Evolutionary conservation across 2,329 filamentous ascomycete species (phyloP).

Genomic region (Arthrobotrys conoides): DNA sequence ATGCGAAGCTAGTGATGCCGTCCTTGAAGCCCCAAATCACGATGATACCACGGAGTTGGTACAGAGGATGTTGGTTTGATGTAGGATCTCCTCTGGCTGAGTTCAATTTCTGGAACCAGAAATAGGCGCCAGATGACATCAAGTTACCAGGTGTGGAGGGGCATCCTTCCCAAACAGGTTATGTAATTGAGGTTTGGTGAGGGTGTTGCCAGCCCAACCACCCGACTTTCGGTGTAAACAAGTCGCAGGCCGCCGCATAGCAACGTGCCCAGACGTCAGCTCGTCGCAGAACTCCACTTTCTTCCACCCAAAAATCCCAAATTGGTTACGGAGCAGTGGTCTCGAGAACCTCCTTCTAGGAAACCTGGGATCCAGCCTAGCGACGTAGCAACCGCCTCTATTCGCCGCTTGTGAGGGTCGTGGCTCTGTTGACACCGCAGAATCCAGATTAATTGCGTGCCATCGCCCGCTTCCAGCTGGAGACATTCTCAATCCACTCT

Average conservation of each 20-base stretch:
- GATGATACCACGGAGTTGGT: not conserved
- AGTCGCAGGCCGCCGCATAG: constrained; percentile 31
- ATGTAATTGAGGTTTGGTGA: constrained; percentile 31
- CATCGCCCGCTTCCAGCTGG: constrained; percentile 48
- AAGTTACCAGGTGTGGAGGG: not conserved
- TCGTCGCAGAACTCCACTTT: constrained; percentile 40
- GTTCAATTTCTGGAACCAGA: not conserved
- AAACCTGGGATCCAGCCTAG: constrained; percentile 12
- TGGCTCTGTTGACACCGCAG: constrained; percentile 47
- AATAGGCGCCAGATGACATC: constrained; percentile 29
- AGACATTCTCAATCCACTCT: constrained; percentile 30
- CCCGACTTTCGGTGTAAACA: constrained; percentile 43
- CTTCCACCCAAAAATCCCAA: constrained; percentile 4
- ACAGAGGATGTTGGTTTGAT: constrained; percentile 1
- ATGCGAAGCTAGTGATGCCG: not conserved
- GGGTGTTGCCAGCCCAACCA: constrained; percentile 58
- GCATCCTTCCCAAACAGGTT: constrained; percentile 32
- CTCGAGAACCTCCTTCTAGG: constrained; percentile 5
- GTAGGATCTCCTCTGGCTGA: not conserved
- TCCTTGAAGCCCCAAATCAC: not conserved
- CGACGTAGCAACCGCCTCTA: constrained; percentile 52
- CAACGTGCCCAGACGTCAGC: constrained; percentile 36
- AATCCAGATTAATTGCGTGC: constrained; percentile 57
- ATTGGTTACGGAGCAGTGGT: constrained; percentile 1
- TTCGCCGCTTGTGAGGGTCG: constrained; percentile 13